Percentiles rank a stretch among this genome's conserved stretches.
These are phyloP conservation scores for Hordeum marinum DNA, from an alignment of 176 grass and related monocot genomes.

Conservation along the genomic window DNA sequence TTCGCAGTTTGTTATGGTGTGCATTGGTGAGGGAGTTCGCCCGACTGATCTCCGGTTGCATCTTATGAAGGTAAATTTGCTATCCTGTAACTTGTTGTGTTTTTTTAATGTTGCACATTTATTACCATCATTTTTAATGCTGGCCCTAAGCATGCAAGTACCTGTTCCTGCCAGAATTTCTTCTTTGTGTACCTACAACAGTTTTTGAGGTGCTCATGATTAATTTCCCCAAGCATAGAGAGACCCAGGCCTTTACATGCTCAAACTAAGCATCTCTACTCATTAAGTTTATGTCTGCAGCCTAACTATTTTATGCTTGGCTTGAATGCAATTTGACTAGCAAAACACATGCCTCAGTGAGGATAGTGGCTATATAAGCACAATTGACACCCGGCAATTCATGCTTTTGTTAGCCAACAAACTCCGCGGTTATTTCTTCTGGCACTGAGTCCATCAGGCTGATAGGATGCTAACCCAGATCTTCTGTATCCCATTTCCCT, in stretches of 20 bases:
- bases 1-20: conserved; percentile 90
- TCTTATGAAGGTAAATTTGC: conserved; percentile 77
- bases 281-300: neutral
- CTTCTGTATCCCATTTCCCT: neutral
- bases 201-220: neutral
- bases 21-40: conserved; percentile 84
- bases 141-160: neutral
- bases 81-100: neutral
- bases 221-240: neutral
- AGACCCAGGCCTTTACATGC: neutral
- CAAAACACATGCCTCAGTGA: neutral
- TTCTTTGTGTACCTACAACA: neutral
- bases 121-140: neutral
- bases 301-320: neutral
- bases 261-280: neutral
- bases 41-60: conserved; percentile 89
- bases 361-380: neutral
- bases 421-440: neutral
- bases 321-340: neutral
- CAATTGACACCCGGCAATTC: neutral
- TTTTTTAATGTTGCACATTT: conserved; percentile 6
- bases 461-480: conserved; percentile 5
- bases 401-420: neutral
- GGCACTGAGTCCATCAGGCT: neutral
- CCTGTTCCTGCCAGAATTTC: neutral